Conservation (phyloP, 257 asterid genomes). For the Fraxinus anomala region DNA sequence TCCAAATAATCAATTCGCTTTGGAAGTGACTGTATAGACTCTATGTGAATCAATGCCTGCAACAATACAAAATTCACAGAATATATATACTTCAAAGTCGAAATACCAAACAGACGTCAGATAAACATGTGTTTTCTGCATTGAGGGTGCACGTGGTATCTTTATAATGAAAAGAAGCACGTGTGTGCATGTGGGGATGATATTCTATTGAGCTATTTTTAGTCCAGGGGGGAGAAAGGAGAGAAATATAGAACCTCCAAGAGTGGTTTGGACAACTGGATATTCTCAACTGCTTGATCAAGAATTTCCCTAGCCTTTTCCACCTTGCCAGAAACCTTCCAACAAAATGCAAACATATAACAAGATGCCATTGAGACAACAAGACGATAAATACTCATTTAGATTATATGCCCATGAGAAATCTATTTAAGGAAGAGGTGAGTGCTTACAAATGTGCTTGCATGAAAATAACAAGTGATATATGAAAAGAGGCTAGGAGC, state of each 20-base stretch:
- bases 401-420: neutral
- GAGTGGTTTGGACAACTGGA: slow-evolving; percentile 79
- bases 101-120: slow-evolving; percentile 1
- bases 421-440: neutral
- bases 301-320: slow-evolving; percentile 55
- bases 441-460: slow-evolving; percentile 12
- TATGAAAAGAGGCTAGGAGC: neutral
- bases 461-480: neutral
- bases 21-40: slow-evolving; percentile 87
- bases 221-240: neutral
- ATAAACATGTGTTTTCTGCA: neutral
- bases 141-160: neutral
- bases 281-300: slow-evolving; percentile 69
- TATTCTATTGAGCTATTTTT: neutral
- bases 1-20: slow-evolving; percentile 78
- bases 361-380: slow-evolving; percentile 10
- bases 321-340: slow-evolving; percentile 61
- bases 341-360: slow-evolving; percentile 1
- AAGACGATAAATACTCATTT: neutral
- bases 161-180: neutral
- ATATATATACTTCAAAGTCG: slow-evolving; percentile 16
- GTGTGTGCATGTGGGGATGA: neutral
- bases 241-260: slow-evolving; percentile 63
- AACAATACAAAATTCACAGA: slow-evolving; percentile 23
- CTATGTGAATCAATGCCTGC: slow-evolving; percentile 95